These are phyloP conservation scores for Blastocystis sp. DNA, from an alignment of 352 stramenopile species.

Conservation along the genomic window DNA sequence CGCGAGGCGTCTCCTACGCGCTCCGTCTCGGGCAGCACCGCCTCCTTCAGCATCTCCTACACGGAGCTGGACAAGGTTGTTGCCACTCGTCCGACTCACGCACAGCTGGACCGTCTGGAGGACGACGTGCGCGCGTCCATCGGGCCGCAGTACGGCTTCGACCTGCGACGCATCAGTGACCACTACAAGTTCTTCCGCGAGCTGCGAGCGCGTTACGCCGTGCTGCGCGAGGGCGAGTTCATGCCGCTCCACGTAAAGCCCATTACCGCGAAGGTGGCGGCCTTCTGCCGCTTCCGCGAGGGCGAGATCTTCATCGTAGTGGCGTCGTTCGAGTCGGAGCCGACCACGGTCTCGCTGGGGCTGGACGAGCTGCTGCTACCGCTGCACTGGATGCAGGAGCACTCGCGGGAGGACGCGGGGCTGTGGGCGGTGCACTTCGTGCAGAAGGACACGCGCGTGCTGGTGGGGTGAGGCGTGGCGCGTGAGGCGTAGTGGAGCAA, in stretches of 20 bases:
- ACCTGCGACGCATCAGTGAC: constrained; percentile 66
- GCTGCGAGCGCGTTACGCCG: constrained; percentile 9
- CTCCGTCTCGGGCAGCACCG: neutral
- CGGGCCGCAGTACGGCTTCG: constrained; percentile 71
- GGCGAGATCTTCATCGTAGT: constrained; percentile 67
- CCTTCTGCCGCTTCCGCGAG: constrained; percentile 60
- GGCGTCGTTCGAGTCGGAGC: constrained; percentile 60
- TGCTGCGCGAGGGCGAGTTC: constrained; percentile 25
- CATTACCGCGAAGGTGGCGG: constrained; percentile 37
- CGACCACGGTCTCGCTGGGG: constrained; percentile 18
- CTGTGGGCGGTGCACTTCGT: constrained; percentile 36
- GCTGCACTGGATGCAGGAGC: neutral
- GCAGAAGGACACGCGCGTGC: neutral
- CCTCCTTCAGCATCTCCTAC: constrained; percentile 38
- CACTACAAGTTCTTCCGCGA: constrained; percentile 70
- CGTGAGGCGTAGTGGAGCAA: constrained; percentile 14
- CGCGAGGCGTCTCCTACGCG: neutral
- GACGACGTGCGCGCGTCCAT: constrained; percentile 25
- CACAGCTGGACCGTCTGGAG: constrained; percentile 49
- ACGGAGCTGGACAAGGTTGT: constrained; percentile 60
- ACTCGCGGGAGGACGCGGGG: neutral
- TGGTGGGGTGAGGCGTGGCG: neutral
- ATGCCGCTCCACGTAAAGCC: constrained; percentile 36
- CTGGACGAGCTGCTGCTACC: constrained; percentile 58
- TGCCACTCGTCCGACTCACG: neutral